Evolutionary conservation across 2,329 filamentous ascomycete genomes (phyloP), one percentile per base, ranked within the genome.

Genomic region (Cladosporium velox): DNA sequence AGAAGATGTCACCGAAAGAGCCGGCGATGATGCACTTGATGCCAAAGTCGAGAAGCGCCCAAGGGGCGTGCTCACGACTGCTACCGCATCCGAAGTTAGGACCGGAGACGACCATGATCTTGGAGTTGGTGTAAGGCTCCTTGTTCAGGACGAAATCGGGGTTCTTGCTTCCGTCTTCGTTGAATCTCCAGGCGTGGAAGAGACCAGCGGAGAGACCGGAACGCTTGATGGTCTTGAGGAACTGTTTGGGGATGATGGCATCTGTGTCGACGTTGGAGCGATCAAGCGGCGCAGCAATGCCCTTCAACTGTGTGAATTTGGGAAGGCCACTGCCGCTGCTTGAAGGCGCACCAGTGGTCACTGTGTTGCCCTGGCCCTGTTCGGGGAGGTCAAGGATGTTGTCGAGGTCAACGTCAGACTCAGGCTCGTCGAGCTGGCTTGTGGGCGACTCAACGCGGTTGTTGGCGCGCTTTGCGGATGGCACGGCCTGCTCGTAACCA

Each of bases 181-280:
- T 87, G 81, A 88, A 97, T 64, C 95, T 89, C 80, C 92, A 89
- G 69, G 87, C 89, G 78, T 93, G 87, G 85, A 99, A 99, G 62
- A 96, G 87, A 47, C 94, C 94, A 28, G 83, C 86, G 66, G 93
- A 93, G 11, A 99, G 90, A 70, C 95, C 95, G 1, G 94, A 96
- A 67, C 95, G 92, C 86, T 98, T 98, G 82, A 98, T 98, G 49
- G 95, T 99, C 84, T 98, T 99, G 70, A 99, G 87, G 83, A 98
- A 99, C 79, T 99, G 95, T 82, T 99, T 99, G 70, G 95, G 95
- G 72, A 99, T 99, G 80, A 98, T 97, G 76, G 94, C 94, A 75
- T 99, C 95, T n/a, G 95, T 99, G 82, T 99, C 95, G 73, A 97
- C 89, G 78, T 99, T 99, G 71, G 90, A 85, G 73, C 91, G 88